These are phyloP conservation scores for Kodamaea jinghongensis DNA, from an alignment of 805 yeast genomes.

Conservation along the genomic window DNA sequence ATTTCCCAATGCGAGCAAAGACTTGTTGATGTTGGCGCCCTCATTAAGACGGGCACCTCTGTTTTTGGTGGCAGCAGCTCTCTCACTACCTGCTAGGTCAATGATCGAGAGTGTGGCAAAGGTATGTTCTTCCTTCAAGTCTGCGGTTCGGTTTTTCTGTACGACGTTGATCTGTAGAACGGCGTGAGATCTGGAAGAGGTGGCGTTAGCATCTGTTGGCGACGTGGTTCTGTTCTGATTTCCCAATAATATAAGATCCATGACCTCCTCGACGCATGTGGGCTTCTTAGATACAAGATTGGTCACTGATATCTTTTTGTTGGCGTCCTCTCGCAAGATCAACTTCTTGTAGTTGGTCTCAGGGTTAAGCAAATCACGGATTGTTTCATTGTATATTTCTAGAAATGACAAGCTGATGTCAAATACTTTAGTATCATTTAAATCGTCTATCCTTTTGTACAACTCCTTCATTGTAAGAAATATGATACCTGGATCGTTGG, in stretches of 20 bases:
- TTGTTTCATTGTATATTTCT: conserved; percentile 90
- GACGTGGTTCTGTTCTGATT: conserved; percentile 77
- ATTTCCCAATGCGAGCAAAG: conserved; percentile 85
- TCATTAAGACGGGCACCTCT: conserved; percentile 78
- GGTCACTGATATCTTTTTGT: conserved; percentile 63
- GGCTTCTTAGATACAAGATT: conserved; percentile 68
- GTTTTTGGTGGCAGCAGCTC: conserved; percentile 88
- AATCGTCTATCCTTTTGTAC: conserved; percentile 56
- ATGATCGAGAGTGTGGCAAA: conserved; percentile 83
- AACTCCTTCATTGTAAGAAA: conserved; percentile 76
- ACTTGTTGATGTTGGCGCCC: conserved; percentile 91
- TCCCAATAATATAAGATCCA: conserved; percentile 73
- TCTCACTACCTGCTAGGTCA: conserved; percentile 92
- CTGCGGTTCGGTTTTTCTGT: conserved; percentile 60
- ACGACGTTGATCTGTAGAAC: conserved; percentile 77
- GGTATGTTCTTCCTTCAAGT: conserved; percentile 62
- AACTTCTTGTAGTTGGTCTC: conserved; percentile 44
- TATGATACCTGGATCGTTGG: conserved; percentile 73
- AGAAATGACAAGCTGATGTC: conserved; percentile 70
- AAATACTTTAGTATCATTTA: conserved; percentile 52
- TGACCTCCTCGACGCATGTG: conserved; percentile 61
- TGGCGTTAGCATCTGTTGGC: conserved; percentile 87
- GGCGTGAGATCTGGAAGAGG: conserved; percentile 92
- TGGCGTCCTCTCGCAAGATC: conserved; percentile 69
- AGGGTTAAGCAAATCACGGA: conserved; percentile 73